phyloP scores from a whole-genome alignment of 2,329 filamentous ascomycete species.

The Aspergillus fijiensis region DNA sequence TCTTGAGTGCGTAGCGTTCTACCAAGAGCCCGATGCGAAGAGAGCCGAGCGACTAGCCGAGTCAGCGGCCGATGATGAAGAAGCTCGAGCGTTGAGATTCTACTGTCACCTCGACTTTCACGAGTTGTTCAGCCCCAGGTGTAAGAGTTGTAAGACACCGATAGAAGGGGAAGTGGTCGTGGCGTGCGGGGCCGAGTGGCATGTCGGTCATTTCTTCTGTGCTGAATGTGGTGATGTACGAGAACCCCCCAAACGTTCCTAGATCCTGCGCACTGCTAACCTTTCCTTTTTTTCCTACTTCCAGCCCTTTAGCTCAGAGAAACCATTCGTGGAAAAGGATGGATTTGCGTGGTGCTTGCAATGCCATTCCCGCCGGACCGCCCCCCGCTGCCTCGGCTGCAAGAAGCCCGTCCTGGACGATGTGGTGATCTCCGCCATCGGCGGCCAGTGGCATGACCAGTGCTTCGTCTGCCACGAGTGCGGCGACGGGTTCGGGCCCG shows the following conservation, averaged over 20 bases:
- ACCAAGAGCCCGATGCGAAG: conserved; percentile 77
- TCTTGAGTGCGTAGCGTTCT: conserved; percentile 94
- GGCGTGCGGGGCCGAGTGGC: conserved; percentile 92
- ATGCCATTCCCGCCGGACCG: conserved; percentile 89
- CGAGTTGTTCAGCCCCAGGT: conserved; percentile 86
- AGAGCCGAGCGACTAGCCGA: conserved; percentile 69
- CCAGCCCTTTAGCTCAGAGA: conserved; percentile 58
- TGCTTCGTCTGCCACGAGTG: conserved; percentile 84
- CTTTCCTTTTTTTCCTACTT: background rate
- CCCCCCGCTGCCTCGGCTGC: conserved; percentile 85
- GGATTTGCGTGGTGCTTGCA: conserved; percentile 95
- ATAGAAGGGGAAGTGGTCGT: conserved; percentile 95
- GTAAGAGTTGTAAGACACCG: conserved; percentile 93
- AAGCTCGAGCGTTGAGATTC: conserved; percentile 70
- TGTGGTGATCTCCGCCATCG: conserved; percentile 83
- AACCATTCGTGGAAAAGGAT: conserved; percentile 94
- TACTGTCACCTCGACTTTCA: conserved; percentile 99
- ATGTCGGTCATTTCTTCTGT: conserved; percentile 97
- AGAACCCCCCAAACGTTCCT: background rate
- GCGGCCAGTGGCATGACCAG: conserved; percentile 86
- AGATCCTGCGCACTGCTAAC: conserved; percentile 12
- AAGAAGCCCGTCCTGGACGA: conserved; percentile 82
- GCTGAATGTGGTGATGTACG: conserved; percentile 86
- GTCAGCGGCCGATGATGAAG: conserved; percentile 61
- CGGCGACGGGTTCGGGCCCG: conserved; percentile 56